phyloP scores from a whole-genome alignment of 2,329 filamentous ascomycete genomes.

The Gaeumannomyces sp. region DNA sequence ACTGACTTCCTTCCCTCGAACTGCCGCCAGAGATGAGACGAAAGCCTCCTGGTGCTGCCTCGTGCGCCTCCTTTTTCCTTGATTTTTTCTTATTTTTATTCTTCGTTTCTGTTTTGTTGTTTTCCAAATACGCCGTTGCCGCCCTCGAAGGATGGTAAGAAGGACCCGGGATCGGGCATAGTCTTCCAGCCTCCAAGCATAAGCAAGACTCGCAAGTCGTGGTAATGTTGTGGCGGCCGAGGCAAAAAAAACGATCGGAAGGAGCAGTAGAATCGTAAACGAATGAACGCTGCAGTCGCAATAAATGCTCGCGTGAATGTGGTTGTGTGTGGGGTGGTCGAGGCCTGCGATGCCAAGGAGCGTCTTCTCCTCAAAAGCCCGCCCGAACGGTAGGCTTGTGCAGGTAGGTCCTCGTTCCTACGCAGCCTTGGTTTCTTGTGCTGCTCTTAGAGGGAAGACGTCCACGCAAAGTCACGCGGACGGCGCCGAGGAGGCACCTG shows the following conservation, averaged over 20 bases:
- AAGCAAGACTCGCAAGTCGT: background rate
- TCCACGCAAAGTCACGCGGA: background rate
- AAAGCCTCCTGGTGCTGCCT: background rate
- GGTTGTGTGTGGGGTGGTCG: background rate
- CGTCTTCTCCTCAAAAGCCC: background rate
- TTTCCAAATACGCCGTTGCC: background rate
- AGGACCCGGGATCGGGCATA: too few species aligned
- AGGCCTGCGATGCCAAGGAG: background rate
- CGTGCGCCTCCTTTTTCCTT: background rate
- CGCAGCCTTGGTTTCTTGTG: background rate
- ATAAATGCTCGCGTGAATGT: background rate
- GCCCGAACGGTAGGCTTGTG: background rate
- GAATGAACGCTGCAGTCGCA: constrained; percentile 1
- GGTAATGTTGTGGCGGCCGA: background rate
- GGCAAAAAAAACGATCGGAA: background rate
- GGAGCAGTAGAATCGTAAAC: background rate
- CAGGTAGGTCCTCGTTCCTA: background rate
- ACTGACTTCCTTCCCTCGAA: background rate
- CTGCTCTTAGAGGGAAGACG: background rate
- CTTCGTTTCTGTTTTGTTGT: background rate
- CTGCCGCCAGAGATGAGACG: background rate
- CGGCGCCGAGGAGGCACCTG: background rate
- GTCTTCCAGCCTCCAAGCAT: background rate
- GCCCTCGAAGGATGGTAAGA: background rate
- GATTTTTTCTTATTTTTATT: background rate